These are phyloP conservation scores for Gloeopeniophorella convolvens DNA, from an alignment of 768 basidiomycete genomes.

Conservation along the genomic window DNA sequence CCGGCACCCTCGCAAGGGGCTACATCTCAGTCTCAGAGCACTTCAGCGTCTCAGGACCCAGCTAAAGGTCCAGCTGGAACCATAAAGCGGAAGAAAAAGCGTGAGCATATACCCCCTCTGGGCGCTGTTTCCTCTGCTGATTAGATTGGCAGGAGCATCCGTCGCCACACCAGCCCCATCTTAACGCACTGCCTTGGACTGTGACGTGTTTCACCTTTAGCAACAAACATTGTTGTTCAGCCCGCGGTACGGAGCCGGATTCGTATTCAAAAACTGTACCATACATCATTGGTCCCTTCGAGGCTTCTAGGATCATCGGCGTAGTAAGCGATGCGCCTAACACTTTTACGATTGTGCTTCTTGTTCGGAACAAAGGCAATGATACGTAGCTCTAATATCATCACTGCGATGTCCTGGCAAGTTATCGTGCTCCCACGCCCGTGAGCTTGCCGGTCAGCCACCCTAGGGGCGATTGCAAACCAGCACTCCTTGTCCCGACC, in stretches of 20 bases:
- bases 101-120: slow-evolving; percentile 40
- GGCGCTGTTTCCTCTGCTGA: background rate
- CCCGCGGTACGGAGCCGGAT: too few species aligned
- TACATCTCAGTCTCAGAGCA: slow-evolving; percentile 31
- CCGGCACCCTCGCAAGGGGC: slow-evolving; percentile 23
- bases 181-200: background rate
- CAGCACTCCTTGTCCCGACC: slow-evolving; percentile 52
- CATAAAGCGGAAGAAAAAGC: slow-evolving; percentile 73
- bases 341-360: too few species aligned
- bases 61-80: slow-evolving; percentile 43
- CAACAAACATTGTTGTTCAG: too few species aligned
- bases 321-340: too few species aligned
- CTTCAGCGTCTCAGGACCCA: slow-evolving; percentile 40
- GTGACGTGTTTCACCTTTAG: too few species aligned
- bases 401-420: background rate
- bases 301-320: too few species aligned
- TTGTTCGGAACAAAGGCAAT: too few species aligned
- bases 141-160: slow-evolving; percentile 5
- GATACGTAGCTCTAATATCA: background rate
- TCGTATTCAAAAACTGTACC: too few species aligned
- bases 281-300: too few species aligned
- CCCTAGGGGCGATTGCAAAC: slow-evolving; percentile 64
- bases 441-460: slow-evolving; percentile 75
- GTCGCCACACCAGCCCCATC: slow-evolving; percentile 4
- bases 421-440: slow-evolving; percentile 49